Conservation (phyloP, 202 grass and related monocot genomes). For the Schoenoplectus tabernaemontani region DNA sequence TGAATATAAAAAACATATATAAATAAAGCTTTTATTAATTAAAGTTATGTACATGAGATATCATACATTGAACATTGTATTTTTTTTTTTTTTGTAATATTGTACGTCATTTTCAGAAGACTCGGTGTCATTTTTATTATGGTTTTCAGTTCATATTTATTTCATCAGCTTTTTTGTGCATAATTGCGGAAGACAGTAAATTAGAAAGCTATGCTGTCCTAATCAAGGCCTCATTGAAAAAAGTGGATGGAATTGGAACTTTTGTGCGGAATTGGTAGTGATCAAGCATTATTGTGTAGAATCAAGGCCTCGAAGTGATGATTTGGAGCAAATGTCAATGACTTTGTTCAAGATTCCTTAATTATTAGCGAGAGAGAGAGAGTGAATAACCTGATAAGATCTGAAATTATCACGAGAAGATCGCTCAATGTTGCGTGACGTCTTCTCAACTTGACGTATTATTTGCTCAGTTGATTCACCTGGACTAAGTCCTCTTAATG, state of each 20-base stretch:
- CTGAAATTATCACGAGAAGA: slow-evolving; percentile 38
- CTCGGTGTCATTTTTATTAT: background rate
- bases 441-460: slow-evolving; percentile 91
- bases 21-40: background rate
- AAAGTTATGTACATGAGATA: background rate
- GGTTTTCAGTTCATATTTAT: slow-evolving; percentile 1
- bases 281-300: background rate
- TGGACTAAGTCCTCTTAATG: slow-evolving; percentile 57
- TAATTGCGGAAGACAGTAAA: background rate
- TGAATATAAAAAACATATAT: background rate
- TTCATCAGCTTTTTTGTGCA: background rate
- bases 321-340: background rate
- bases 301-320: background rate
- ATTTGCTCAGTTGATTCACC: slow-evolving; percentile 86
- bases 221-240: background rate
- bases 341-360: background rate
- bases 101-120: background rate
- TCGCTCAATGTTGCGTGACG: slow-evolving; percentile 74
- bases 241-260: background rate
- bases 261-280: background rate
- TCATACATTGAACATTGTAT: background rate
- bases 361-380: background rate
- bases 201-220: background rate
- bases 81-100: background rate
- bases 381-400: slow-evolving; percentile 21